Evolutionary conservation across 441 rosid genomes (phyloP).

Genomic region (Biscutella auriculata): DNA sequence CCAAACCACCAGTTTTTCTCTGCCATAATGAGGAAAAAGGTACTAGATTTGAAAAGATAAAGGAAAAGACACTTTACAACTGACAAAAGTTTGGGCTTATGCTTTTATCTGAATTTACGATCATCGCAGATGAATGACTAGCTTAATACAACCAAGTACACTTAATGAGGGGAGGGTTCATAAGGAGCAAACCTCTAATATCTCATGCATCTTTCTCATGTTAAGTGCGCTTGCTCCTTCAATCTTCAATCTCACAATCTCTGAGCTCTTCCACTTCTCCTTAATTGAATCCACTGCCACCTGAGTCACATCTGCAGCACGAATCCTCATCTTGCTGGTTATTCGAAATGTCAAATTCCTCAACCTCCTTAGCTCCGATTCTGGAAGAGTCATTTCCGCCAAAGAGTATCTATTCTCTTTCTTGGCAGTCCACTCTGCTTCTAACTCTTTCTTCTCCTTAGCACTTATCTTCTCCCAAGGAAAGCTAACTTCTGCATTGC

Average conservation of each 20-base stretch:
- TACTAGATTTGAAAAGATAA: background rate
- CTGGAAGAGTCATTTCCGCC: constrained; percentile 85
- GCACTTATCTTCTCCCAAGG: constrained; percentile 73
- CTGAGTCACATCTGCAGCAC: constrained; percentile 62
- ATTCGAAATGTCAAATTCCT: constrained; percentile 58
- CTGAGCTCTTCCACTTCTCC: constrained; percentile 64
- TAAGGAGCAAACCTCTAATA: constrained; percentile 64
- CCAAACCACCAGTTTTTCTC: constrained; percentile 93
- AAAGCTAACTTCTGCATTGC: constrained; percentile 44
- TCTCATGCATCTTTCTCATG: constrained; percentile 84
- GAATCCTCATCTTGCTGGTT: constrained; percentile 45
- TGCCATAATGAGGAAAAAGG: constrained; percentile 12
- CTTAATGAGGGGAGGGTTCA: background rate
- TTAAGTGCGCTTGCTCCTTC: constrained; percentile 86
- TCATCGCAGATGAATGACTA: background rate
- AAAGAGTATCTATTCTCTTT: constrained; percentile 46
- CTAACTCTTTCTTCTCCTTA: constrained; percentile 29
- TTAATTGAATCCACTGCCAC: constrained; percentile 54
- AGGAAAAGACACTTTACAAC: background rate
- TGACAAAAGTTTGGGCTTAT: background rate
- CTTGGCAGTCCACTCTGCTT: constrained; percentile 38
- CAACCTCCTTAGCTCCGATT: constrained; percentile 69
- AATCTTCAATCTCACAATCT: constrained; percentile 73
- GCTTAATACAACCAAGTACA: background rate
- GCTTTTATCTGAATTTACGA: background rate